Evolutionary conservation across 768 basidiomycete genomes (phyloP).

Genomic region (Glaciozyma martinii): DNA sequence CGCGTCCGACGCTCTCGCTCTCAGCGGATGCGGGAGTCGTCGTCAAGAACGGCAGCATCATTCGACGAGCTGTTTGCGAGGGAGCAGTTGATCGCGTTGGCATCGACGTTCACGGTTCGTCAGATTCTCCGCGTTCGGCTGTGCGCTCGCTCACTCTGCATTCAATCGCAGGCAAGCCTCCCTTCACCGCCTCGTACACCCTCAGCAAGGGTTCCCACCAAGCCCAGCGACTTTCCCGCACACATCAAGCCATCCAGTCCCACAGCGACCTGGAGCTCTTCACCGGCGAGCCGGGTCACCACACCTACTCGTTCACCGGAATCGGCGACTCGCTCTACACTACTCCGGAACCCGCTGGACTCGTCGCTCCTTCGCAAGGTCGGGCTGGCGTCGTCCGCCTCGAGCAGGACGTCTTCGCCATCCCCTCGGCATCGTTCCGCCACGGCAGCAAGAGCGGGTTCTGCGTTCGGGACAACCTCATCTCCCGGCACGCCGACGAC

Average conservation of each 20-base stretch:
- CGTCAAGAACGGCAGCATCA: conserved; percentile 12
- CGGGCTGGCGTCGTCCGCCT: conserved; percentile 14
- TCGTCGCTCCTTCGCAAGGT: conserved; percentile 15
- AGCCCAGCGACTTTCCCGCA: conserved; percentile 8
- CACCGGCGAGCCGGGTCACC: conserved; percentile 28
- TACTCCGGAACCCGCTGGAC: background rate
- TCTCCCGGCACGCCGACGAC: conserved; percentile 29
- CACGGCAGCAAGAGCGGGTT: conserved; percentile 23
- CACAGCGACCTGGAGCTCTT: conserved; percentile 32
- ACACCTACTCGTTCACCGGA: conserved; percentile 31
- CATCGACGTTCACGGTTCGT: conserved; percentile 8
- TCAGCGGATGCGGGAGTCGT: conserved; percentile 38
- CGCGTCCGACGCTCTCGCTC: conserved; percentile 64
- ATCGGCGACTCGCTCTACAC: conserved; percentile 33
- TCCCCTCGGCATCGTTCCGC: conserved; percentile 28
- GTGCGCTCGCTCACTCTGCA: too few species aligned
- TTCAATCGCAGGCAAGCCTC: conserved; percentile 17
- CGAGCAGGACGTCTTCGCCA: conserved; percentile 33
- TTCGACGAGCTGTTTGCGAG: conserved; percentile 18
- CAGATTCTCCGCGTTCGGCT: background rate
- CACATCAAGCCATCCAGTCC: conserved; percentile 29
- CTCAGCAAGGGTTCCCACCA: conserved; percentile 18
- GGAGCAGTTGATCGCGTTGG: conserved; percentile 10
- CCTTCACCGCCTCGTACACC: conserved; percentile 28
- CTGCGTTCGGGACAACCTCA: conserved; percentile 33